These are phyloP conservation scores for Claviceps paspali DNA, from an alignment of 2,329 filamentous ascomycete species.

Conservation along the genomic window DNA sequence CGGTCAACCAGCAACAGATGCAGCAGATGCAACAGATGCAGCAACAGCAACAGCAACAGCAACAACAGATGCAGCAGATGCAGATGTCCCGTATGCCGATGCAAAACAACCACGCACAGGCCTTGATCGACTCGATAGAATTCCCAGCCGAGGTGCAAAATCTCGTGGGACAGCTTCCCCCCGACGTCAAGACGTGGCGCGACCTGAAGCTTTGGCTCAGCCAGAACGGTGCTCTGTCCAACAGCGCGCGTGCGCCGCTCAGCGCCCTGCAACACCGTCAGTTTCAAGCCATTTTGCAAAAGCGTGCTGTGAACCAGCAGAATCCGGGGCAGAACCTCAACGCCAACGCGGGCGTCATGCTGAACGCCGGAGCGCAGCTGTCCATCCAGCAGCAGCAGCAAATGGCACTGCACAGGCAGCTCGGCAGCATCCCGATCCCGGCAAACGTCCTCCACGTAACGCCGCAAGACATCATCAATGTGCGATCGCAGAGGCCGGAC, in stretches of 20 bases:
- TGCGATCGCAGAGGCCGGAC: slow-evolving; percentile 14
- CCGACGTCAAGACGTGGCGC: slow-evolving; percentile 33
- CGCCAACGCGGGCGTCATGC: slow-evolving; percentile 10
- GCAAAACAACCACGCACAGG: slow-evolving; percentile 19
- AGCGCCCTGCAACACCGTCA: slow-evolving; percentile 22
- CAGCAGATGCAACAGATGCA: slow-evolving; percentile 13
- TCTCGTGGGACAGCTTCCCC: slow-evolving; percentile 19
- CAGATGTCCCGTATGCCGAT: slow-evolving; percentile 13
- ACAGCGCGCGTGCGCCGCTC: slow-evolving; percentile 18
- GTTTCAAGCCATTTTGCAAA: slow-evolving; percentile 20
- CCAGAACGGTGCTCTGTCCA: slow-evolving; percentile 20
- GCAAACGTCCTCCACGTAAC: slow-evolving; percentile 18
- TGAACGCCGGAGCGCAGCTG: slow-evolving; percentile 12
- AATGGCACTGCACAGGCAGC: slow-evolving; percentile 11
- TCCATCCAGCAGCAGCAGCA: slow-evolving; percentile 13
- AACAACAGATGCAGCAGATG: slow-evolving; percentile 14
- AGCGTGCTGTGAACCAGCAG: slow-evolving; percentile 13
- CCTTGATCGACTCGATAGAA: slow-evolving; percentile 33
- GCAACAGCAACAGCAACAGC: slow-evolving; percentile 13
- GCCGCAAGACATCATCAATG: slow-evolving; percentile 18
- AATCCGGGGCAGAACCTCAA: slow-evolving; percentile 16
- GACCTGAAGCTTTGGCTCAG: slow-evolving; percentile 28
- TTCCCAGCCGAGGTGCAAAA: slow-evolving; percentile 22
- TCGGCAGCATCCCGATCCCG: slow-evolving; percentile 16
- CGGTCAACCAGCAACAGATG: slow-evolving; percentile 14